Conservation (phyloP, 1,139 yeast genomes). For the Saccharomycopsis hybrid region DNA sequence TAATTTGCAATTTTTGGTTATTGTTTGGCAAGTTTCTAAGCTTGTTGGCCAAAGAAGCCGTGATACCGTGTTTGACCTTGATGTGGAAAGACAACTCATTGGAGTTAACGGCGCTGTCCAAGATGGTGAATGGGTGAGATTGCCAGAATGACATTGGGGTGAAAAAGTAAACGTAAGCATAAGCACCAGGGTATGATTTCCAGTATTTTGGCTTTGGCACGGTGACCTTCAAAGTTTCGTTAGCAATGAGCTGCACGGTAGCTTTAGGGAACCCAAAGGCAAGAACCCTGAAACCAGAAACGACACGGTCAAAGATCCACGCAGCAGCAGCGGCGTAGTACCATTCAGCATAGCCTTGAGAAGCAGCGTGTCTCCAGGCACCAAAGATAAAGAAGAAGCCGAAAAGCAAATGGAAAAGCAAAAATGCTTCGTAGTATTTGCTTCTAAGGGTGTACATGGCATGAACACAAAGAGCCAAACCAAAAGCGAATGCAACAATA, state of each 20-base stretch:
- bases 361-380: constrained; percentile 51
- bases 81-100: constrained; percentile 32
- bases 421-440: constrained; percentile 56
- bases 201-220: constrained; percentile 28
- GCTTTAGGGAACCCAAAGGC: constrained; percentile 48
- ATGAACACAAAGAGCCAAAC: constrained; percentile 37
- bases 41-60: constrained; percentile 28
- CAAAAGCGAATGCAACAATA: constrained; percentile 38
- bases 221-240: constrained; percentile 34
- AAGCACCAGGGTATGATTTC: constrained; percentile 36
- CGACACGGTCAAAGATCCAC: constrained; percentile 57
- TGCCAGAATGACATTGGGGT: constrained; percentile 37
- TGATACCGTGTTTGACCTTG: constrained; percentile 36
- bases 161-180: constrained; percentile 33
- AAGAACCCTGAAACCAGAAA: constrained; percentile 44
- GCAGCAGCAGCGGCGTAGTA: constrained; percentile 49
- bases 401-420: constrained; percentile 49
- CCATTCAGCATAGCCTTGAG: constrained; percentile 41
- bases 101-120: constrained; percentile 29
- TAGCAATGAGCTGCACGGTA: constrained; percentile 39
- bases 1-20: constrained; percentile 18
- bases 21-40: constrained; percentile 4
- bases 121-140: constrained; percentile 50
- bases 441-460: constrained; percentile 51
- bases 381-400: constrained; percentile 52